These are phyloP conservation scores for Mallotus repandus DNA, from an alignment of 441 rosid genomes.

Conservation along the genomic window DNA sequence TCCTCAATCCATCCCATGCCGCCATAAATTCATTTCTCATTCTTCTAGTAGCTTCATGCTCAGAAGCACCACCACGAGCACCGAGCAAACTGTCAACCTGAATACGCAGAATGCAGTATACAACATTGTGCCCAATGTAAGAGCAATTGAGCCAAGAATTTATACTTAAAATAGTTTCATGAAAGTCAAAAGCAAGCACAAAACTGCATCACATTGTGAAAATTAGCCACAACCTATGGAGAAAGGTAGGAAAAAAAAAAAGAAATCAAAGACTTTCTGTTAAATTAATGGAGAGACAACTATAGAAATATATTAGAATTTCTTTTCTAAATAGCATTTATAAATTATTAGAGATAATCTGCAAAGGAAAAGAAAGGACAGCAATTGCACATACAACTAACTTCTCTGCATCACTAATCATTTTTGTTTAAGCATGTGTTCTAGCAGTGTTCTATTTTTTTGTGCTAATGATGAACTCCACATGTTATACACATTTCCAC, in stretches of 20 bases:
- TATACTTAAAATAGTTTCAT: not conserved
- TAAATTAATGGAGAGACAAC: not conserved
- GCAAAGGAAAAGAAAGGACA: not conserved
- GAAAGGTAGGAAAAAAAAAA: too few relatives aligned
- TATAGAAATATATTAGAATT: too few relatives aligned
- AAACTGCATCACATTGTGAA: too few relatives aligned
- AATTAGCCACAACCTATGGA: not conserved
- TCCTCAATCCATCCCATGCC: conserved; percentile 96
- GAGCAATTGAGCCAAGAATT: not conserved
- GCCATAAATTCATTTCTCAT: conserved; percentile 99
- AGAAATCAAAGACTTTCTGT: not conserved
- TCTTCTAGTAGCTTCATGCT: conserved; percentile 97
- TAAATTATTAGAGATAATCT: not conserved
- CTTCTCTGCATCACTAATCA: not conserved
- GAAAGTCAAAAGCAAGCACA: not conserved
- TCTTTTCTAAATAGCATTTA: too few relatives aligned
- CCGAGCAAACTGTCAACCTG: conserved; percentile 96
- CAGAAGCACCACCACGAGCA: conserved; percentile 94
- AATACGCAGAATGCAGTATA: conserved; percentile 16
- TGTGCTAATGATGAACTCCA: too few relatives aligned
- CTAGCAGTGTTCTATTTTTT: too few relatives aligned
- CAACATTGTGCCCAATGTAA: not conserved
- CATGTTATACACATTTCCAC: too few relatives aligned
- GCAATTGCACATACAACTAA: not conserved
- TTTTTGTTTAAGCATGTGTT: not conserved